Base-by-base conservation (phyloP, 139 green algal species). In the Chlamydomonas sp. region DNA sequence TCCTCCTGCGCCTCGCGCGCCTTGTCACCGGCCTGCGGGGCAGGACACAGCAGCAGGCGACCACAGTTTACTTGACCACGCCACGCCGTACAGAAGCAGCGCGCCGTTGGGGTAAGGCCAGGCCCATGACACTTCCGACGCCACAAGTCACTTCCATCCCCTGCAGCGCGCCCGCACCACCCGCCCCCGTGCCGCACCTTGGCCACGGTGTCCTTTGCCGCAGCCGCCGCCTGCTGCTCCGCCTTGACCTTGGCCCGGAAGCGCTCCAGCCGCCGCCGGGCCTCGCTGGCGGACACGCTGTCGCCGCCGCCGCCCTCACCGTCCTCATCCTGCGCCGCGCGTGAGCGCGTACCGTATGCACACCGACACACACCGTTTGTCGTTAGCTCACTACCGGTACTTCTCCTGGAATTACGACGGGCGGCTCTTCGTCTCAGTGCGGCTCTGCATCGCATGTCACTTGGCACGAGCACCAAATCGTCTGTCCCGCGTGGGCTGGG, bases 281-380 rank as follows among this genome's bases (percentile, higher is more conserved):
- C 92, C 79, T 95, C 91, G 61, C 80, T 90, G 63, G 91, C 92
- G 6, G 80, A 83, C n/a, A 93, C n/a, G 61, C 90, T 87, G 88
- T 94, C 88, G 31, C 49, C 66, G 49, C 64, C 73, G 6, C 15
- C 75, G 8, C 17, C 76, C 57, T 80, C 78, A 2, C 18, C 63
- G 10, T 92, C 89, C 14, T 89, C 84, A 4, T 90, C 79, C 78
- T 92, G 69, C 78, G 57, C 58, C 12, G 20, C 31, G 31, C 31
- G 3, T 67, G 5, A 77, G 78, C 8, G 5, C 10, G 20, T 49
- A 79, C 10, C 16, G 75, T 79, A 79, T 16, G 49, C n/a, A 16
- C 16, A 20, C 16, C n/a, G 14, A 58, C 12, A 68, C 77, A 14
- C 59, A 83, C 31, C 31, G 31, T 49, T 49, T 49, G 31, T 49